A percentile compares a stretch with the other conserved stretches of the same genome.
Evolutionary conservation across 306 rosid genomes (phyloP).

Genomic region (Prunus mira): DNA sequence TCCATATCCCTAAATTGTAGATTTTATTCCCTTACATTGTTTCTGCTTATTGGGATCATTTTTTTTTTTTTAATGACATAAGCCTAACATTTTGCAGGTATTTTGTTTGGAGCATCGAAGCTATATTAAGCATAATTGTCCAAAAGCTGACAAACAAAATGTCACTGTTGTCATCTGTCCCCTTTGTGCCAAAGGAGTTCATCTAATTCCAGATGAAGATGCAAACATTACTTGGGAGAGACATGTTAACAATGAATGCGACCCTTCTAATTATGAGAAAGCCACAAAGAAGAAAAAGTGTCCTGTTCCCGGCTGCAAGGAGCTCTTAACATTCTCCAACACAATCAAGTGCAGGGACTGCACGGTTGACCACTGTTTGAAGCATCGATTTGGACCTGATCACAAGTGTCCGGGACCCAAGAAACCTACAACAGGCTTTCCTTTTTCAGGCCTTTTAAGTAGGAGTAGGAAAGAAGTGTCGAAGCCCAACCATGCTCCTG

Average conservation of each 20-base stretch:
- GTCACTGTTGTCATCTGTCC: conserved; percentile 87
- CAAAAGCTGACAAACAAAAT: conserved; percentile 54
- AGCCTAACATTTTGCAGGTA: conserved; percentile 41
- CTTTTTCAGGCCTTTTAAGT: conserved; percentile 54
- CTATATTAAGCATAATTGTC: conserved; percentile 62
- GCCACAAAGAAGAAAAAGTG: conserved; percentile 75
- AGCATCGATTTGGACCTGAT: conserved; percentile 77
- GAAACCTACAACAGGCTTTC: conserved; percentile 56
- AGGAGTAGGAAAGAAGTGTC: conserved; percentile 43
- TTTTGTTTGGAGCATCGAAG: conserved; percentile 86
- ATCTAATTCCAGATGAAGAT: conserved; percentile 70
- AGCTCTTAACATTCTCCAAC: conserved; percentile 78
- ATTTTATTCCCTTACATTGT: not conserved
- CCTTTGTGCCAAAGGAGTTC: conserved; percentile 81
- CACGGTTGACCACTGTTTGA: conserved; percentile 71
- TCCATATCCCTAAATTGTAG: not conserved
- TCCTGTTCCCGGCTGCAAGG: conserved; percentile 70
- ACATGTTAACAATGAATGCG: conserved; percentile 68
- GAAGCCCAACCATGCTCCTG: conserved; percentile 36
- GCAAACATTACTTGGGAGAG: conserved; percentile 80
- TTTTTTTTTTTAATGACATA: not conserved
- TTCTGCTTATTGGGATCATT: not conserved
- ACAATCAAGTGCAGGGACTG: conserved; percentile 88
- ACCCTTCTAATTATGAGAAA: conserved; percentile 75
- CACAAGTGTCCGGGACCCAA: conserved; percentile 79